Evolutionary conservation across 1,284 basidiomycete species (phyloP), one percentile per base, ranked within the genome.

Genomic region (Afroboletus lepidellus): DNA sequence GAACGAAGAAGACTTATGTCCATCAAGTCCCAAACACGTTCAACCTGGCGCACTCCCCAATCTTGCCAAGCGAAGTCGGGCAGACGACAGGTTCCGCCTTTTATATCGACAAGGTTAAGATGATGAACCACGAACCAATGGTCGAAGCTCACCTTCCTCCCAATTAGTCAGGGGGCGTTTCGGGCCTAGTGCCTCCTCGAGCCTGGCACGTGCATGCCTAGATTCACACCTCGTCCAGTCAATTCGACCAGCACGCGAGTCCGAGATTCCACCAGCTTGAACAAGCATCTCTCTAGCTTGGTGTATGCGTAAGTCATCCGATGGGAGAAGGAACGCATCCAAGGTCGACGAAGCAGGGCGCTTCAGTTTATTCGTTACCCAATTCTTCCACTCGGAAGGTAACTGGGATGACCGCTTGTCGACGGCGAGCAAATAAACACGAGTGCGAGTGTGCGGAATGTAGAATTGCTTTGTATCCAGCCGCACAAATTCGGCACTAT

Each of bases 221-320:
- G 89, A 91, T 70, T 98, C 93, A 62, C 94, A 98, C 30, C 93
- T 84, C 46, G 81, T 82, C 95, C 95, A 98, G 61, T 98, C 94
- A 6, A 82, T 90, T 34, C 92, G 78, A 2, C 87, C 89, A 3
- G 82, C 78, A 33, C 77, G 78, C 36, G 83, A 73, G 49, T 88
- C 87, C 15, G 79, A 72, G 5, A 76, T 76, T 55, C 75, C 81
- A 56, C 78, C 78, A 61, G 89, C 85, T 61, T 76, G 84, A 15
- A 84, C 85, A 15, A 95, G 82, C 60, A 91, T 92, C 65, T 94
- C 84, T 27, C 94, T 78, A 1, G 92, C 91, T 53, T 89, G 85
- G 60, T 95, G 90, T 56, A 98, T 94, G 51, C 94, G 86, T 46
- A 90, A 88, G 61, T 98, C 93, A 60, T 97, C 94, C 0, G 89